Percentiles rank a stretch among this genome's conserved stretches.
phyloP scores from a whole-genome alignment of 2,329 filamentous ascomycete genomes.

The Fusarium miscanthi region DNA sequence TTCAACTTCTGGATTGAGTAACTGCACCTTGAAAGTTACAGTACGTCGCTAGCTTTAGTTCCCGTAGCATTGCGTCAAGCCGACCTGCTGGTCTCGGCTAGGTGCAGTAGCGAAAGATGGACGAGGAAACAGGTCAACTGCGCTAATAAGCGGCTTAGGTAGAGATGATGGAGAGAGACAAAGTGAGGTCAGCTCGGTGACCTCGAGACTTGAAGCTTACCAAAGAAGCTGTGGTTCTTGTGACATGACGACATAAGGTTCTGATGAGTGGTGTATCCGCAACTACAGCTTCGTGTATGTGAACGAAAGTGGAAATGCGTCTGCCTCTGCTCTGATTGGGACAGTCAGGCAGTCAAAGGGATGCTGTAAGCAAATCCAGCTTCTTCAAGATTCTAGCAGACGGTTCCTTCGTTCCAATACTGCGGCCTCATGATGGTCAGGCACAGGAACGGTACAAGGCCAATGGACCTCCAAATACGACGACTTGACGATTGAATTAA shows the following conservation, averaged over 20 bases:
- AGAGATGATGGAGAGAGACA: constrained; percentile 32
- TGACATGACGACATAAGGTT: constrained; percentile 21
- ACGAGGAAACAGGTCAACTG: constrained; percentile 38
- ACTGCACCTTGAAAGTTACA: constrained; percentile 5
- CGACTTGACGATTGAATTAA: constrained; percentile 7
- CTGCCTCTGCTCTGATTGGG: constrained; percentile 3
- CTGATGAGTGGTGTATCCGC: constrained; percentile 18
- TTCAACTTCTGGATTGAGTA: constrained; percentile 23
- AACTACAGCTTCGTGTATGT: constrained; percentile 28
- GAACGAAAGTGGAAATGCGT: constrained; percentile 17
- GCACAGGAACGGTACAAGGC: constrained; percentile 7
- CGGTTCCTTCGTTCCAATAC: background rate
- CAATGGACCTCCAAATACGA: constrained; percentile 5
- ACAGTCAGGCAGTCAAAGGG: background rate
- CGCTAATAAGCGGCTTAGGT: constrained; percentile 31
- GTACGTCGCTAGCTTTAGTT: constrained; percentile 19
- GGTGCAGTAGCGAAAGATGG: constrained; percentile 34
- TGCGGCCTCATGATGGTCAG: constrained; percentile 23
- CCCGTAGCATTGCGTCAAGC: constrained; percentile 42
- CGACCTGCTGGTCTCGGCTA: constrained; percentile 43
- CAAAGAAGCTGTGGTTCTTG: constrained; percentile 13
- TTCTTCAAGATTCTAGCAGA: background rate
- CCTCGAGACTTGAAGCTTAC: constrained; percentile 18
- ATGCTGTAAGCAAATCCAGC: background rate
- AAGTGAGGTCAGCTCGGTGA: constrained; percentile 39